Conservation (phyloP, 2,329 filamentous ascomycete genomes). For the Dactylellina drechsleri region DNA sequence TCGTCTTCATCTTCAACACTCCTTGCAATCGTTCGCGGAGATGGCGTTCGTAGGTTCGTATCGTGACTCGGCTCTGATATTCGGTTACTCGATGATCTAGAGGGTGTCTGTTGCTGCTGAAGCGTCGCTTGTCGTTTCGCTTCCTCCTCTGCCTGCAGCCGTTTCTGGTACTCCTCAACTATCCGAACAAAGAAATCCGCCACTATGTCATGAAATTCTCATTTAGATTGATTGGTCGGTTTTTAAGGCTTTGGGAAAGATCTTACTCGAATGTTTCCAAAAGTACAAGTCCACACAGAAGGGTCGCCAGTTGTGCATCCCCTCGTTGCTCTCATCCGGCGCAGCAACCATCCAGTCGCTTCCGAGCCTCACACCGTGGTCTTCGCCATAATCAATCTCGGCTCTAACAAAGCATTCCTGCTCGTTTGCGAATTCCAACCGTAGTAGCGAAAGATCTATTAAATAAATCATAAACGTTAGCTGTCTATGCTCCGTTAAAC, state of each 20-base stretch:
- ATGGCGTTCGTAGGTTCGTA: constrained; percentile 18
- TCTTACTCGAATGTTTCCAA: constrained; percentile 53
- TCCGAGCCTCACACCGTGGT: constrained; percentile 37
- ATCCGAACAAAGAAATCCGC: constrained; percentile 50
- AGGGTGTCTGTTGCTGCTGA: constrained; percentile 7
- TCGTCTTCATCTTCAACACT: constrained; percentile 38
- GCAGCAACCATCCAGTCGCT: constrained; percentile 52
- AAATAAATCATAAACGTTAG: background rate
- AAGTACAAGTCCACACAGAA: constrained; percentile 53
- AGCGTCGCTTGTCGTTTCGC: constrained; percentile 11
- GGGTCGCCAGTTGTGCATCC: constrained; percentile 50
- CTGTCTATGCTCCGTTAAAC: background rate
- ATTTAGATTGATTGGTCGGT: background rate
- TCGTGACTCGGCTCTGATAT: constrained; percentile 6
- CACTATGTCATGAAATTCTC: constrained; percentile 18
- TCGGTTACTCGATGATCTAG: constrained; percentile 26
- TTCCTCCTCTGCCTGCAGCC: constrained; percentile 34
- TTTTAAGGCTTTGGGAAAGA: background rate
- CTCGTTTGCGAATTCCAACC: constrained; percentile 36
- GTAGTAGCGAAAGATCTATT: constrained; percentile 42
- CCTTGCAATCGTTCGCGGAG: constrained; percentile 24
- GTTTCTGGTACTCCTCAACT: constrained; percentile 48
- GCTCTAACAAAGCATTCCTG: constrained; percentile 53
- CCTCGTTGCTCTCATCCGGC: constrained; percentile 44
- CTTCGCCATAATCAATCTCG: constrained; percentile 50